Conservation (phyloP, 1,284 basidiomycete species). For the Microbotryomycetes sp. region DNA sequence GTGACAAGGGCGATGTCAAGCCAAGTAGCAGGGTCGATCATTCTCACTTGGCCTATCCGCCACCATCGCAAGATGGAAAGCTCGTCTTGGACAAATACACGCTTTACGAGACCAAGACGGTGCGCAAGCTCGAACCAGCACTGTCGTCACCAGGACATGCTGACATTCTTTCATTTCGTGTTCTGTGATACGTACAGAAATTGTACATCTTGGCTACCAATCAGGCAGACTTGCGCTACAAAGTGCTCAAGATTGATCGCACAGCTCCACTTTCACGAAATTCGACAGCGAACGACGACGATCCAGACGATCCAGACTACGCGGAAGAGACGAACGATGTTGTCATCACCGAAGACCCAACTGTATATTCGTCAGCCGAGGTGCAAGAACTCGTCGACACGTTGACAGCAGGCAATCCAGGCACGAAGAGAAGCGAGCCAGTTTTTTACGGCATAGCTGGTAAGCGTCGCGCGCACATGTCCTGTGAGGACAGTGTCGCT, state of each 20-base stretch:
- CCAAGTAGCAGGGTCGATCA: no score
- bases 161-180: not conserved
- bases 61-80: not conserved
- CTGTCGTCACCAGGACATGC: not conserved
- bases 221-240: slow-evolving; percentile 71
- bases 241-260: slow-evolving; percentile 86
- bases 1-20: not conserved
- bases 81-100: slow-evolving; percentile 72
- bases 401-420: slow-evolving; percentile 90
- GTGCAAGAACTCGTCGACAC: slow-evolving; percentile 85
- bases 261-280: slow-evolving; percentile 8
- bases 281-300: not conserved
- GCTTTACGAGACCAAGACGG: slow-evolving; percentile 75
- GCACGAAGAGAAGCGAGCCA: slow-evolving; percentile 68
- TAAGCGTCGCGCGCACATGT: no score
- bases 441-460: slow-evolving; percentile 55
- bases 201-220: slow-evolving; percentile 83
- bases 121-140: slow-evolving; percentile 21
- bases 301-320: not conserved
- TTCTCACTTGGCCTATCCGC: not conserved
- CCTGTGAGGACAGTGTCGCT: slow-evolving; percentile 38
- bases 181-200: slow-evolving; percentile 49
- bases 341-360: slow-evolving; percentile 72
- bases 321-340: slow-evolving; percentile 53
- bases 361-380: slow-evolving; percentile 79